Evolutionary conservation across 768 basidiomycete genomes (phyloP).

Genomic region (Leccinum broughii): DNA sequence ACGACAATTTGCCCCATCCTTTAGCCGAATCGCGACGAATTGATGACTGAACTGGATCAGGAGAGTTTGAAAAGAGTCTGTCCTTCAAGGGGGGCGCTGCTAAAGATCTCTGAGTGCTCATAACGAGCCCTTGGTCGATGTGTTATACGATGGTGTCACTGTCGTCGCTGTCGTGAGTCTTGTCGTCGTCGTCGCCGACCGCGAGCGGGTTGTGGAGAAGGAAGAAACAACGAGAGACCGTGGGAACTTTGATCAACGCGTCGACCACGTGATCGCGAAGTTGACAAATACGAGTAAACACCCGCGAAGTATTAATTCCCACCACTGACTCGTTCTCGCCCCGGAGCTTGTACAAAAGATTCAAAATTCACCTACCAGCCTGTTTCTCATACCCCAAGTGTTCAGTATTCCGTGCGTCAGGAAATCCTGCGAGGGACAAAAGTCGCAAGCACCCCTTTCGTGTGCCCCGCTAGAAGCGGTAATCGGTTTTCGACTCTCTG

Average conservation of each 20-base stretch:
- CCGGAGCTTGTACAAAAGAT: no score
- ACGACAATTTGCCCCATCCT: conserved; percentile 57
- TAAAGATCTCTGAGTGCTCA: conserved; percentile 30
- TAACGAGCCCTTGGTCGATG: conserved; percentile 12
- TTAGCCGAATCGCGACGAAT: conserved; percentile 64
- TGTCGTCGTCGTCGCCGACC: conserved; percentile 19
- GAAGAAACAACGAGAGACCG: conserved; percentile 22
- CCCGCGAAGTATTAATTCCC: not conserved
- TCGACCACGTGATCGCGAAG: conserved; percentile 32
- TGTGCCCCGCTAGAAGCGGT: not conserved
- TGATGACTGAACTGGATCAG: conserved; percentile 63
- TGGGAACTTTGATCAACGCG: conserved; percentile 32
- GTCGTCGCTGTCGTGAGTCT: conserved; percentile 24
- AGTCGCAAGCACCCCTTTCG: no score
- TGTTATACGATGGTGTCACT: conserved; percentile 8
- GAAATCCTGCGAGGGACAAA: not conserved
- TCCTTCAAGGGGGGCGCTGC: conserved; percentile 54
- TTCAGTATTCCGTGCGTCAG: not conserved
- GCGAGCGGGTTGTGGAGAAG: conserved; percentile 9
- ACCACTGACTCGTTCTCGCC: no score
- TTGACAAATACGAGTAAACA: conserved; percentile 17
- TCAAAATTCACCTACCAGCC: no score
- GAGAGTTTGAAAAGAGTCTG: conserved; percentile 59
- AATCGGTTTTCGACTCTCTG: not conserved
- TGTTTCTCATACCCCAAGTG: not conserved